Evolutionary conservation across 2,329 filamentous ascomycete species (phyloP), one percentile per base, ranked within the genome.

Genomic region (Onygenales sp.): DNA sequence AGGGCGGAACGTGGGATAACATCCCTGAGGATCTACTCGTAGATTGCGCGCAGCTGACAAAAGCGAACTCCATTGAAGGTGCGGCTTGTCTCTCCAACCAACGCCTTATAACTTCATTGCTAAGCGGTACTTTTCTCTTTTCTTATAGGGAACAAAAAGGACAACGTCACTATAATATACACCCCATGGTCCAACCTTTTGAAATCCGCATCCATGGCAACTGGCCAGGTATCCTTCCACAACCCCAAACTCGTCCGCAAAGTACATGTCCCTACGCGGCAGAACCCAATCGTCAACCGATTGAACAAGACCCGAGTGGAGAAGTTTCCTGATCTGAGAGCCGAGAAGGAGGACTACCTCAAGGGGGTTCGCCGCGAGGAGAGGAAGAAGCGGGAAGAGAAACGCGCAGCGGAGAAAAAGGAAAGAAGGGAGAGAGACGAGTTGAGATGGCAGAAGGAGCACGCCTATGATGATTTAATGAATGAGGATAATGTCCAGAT

Each of bases 21-120:
- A 88, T 98, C 55, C 84, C 88, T 0, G 66, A 82, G 56, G 81
- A 82, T 3, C 78, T 98, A 32, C 67, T 98, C 55, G 81, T 78
- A 59, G 93, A 98, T 71, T 89, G 93, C 63, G 93, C 88, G n/a
- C 93, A 98, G 71, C 78, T 98, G 63, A 98, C 93, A 54, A 98
- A 98, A 74, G 93, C 93, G 57, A 98, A 98, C 74, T 96, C 90
- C 54, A 98, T 98, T 63, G 93, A 98, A 76, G 93, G 88, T 86
- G 64, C 57, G 68, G 58, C 52, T 5, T 46, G 50, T 31, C 21
- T 39, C 4, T 14, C 27, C 7, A 31, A 10, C 17, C n/a, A 5
- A 17, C 33, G 14, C 27, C 42, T 34, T 47, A 44, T 21, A 31
- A 21, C 9, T 8, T 5, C 21, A 14, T 33, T 27, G 31, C 39